Conservation (phyloP, 2,329 filamentous ascomycete genomes). For the Aureobasidium sp. region DNA sequence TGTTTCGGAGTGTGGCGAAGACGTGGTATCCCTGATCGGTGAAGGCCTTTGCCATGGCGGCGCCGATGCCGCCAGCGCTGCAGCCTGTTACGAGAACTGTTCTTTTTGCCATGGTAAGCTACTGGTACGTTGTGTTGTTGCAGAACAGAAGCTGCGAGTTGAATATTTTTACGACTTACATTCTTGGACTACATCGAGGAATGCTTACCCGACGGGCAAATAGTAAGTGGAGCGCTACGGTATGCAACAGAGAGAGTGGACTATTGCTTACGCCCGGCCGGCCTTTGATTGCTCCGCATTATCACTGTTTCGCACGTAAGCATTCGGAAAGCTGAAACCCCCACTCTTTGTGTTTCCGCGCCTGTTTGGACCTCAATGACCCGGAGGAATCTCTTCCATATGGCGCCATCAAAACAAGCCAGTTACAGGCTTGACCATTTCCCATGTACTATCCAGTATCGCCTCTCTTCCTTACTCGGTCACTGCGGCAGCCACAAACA, state of each 20-base stretch:
- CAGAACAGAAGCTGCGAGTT: neutral
- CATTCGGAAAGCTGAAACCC: neutral
- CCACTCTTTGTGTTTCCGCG: neutral
- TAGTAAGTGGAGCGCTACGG: neutral
- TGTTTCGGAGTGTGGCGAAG: conserved; percentile 46
- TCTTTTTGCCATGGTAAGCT: neutral
- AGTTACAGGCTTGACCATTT: neutral
- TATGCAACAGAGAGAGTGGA: neutral
- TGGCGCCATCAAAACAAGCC: neutral
- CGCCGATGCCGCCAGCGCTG: conserved; percentile 45
- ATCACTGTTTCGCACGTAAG: neutral
- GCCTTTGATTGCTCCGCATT: neutral
- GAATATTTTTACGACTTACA: neutral
- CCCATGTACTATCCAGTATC: neutral
- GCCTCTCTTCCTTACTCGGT: neutral
- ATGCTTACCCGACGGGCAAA: neutral
- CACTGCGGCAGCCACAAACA: neutral
- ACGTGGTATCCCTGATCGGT: conserved; percentile 42
- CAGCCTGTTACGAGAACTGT: conserved; percentile 36
- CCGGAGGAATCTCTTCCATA: neutral
- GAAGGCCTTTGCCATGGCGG: conserved; percentile 43
- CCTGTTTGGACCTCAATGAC: neutral
- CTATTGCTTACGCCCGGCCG: neutral
- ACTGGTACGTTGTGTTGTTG: neutral
- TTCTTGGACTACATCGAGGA: neutral